Conservation (phyloP, 1,284 basidiomycete species). For the Papiliotrema nemorosa region DNA sequence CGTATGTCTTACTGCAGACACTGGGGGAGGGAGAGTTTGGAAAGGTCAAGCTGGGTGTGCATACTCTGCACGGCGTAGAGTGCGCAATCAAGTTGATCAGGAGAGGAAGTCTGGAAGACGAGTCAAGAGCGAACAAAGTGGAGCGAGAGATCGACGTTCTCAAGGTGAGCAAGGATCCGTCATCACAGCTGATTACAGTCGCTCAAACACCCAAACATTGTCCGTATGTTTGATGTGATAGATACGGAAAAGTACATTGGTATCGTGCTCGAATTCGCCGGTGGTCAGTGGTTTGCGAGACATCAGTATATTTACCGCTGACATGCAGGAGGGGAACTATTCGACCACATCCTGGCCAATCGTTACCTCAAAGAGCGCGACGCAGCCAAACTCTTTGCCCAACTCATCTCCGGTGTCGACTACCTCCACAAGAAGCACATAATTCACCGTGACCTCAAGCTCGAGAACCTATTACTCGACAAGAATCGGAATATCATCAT, state of each 20-base stretch:
- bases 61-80: constrained; percentile 92
- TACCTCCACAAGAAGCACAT: constrained; percentile 99
- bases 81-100: constrained; percentile 99
- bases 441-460: constrained; percentile 97
- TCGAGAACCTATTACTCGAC: constrained; percentile 96
- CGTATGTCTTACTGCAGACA: constrained; percentile 90
- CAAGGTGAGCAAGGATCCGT: constrained; percentile 59
- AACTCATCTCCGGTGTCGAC: constrained; percentile 97
- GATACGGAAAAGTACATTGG: constrained; percentile 99
- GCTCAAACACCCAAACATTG: constrained; percentile 97
- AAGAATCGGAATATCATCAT: constrained; percentile 98
- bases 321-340: constrained; percentile 80
- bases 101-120: constrained; percentile 83
- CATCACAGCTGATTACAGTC: constrained; percentile 54
- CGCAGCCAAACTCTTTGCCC: constrained; percentile 93
- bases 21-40: constrained; percentile 98
- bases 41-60: constrained; percentile 97
- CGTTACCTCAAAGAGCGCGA: constrained; percentile 94
- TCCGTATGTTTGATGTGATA: constrained; percentile 96
- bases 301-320: neutral
- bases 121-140: constrained; percentile 87
- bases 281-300: constrained; percentile 51
- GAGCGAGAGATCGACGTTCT: constrained; percentile 97
- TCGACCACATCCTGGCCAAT: constrained; percentile 98
- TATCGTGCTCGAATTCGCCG: constrained; percentile 97